phyloP scores from a whole-genome alignment of 352 stramenopile species.

The Pythium utonaiense region DNA sequence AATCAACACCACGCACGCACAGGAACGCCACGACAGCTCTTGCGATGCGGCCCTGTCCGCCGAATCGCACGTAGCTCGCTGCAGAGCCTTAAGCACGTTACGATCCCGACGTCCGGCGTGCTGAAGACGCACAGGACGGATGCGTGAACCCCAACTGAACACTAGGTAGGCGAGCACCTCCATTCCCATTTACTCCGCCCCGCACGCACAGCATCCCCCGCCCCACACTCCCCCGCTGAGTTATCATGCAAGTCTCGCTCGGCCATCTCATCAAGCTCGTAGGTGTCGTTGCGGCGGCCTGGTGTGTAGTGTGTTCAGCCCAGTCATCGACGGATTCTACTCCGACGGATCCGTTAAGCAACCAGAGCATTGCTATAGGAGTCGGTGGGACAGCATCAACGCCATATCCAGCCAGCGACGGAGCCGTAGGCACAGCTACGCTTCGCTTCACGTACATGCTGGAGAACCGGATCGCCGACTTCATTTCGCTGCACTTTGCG shows the following conservation, averaged over 20 bases:
- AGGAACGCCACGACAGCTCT: no score
- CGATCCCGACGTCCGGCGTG: no score
- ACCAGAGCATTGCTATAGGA: conserved; percentile 5
- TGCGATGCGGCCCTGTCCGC: not conserved
- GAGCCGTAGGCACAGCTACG: conserved; percentile 19
- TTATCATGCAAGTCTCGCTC: not conserved
- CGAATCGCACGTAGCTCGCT: not conserved
- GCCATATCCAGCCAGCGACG: not conserved
- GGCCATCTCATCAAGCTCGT: not conserved
- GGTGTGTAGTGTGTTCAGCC: not conserved
- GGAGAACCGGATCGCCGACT: conserved; percentile 43
- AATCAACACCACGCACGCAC: not conserved
- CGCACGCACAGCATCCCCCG: no score
- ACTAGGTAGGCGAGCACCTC: not conserved
- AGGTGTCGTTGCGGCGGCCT: not conserved
- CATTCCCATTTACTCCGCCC: not conserved
- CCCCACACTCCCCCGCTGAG: no score
- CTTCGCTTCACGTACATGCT: conserved; percentile 38
- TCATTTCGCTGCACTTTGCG: conserved; percentile 63
- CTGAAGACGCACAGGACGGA: no score
- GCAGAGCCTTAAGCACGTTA: no score
- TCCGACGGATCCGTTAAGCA: not conserved
- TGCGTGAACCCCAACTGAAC: not conserved
- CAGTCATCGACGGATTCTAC: not conserved
- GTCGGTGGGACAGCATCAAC: conserved; percentile 5